Base-by-base conservation (phyloP, 1,284 basidiomycete species). In the Heterobasidion annosum region DNA sequence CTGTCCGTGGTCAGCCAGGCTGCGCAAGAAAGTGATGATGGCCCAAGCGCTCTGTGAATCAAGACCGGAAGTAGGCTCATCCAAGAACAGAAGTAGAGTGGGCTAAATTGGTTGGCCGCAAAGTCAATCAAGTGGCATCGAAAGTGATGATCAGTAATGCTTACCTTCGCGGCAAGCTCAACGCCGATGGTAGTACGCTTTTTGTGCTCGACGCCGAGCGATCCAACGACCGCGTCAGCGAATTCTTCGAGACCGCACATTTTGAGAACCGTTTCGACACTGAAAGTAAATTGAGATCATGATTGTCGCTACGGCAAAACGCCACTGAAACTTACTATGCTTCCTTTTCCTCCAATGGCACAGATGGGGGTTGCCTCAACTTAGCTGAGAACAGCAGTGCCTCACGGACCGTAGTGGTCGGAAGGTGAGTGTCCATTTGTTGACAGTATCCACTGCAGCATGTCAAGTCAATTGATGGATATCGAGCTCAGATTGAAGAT, bases 181-280 rank as follows among this genome's bases (percentile, higher is more conserved):
- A 93, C 90, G 49, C 81, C 90, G 55, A 93, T 93, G 0, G 88
- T 92, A 1, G 83, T 81, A 2, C 90, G 77, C 70, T 94, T 94
- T 54, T 81, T 77, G 61, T 88, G 79, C 62, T 93, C 90, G 48
- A 89, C 82, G 25, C 84, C 83, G 6, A 91, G 74, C 1, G 83
- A 79, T 35, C 88, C 88, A 16, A 94, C 84, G 52, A 90, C 75
- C 0, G 89, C 90, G 52, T 94, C 83, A 5, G 77, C 85, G 59
- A 83, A 82, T 0, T 68, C 71, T 46, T 83, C 80, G 59, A 94
- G 73, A 16, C 90, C 91, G 61, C 91, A 87, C 74, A 93, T 83
- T 64, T 78, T 79, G 59, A 94, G 71, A 53, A 89, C 87, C 63
- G 81, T 82, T 56, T 93, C 89, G 54, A 88, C 90, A 62, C 83